A percentile compares a stretch with the other conserved stretches of the same genome.
These are phyloP conservation scores for Sarcomyxa edulis DNA, from an alignment of 768 basidiomycete genomes.

Conservation along the genomic window DNA sequence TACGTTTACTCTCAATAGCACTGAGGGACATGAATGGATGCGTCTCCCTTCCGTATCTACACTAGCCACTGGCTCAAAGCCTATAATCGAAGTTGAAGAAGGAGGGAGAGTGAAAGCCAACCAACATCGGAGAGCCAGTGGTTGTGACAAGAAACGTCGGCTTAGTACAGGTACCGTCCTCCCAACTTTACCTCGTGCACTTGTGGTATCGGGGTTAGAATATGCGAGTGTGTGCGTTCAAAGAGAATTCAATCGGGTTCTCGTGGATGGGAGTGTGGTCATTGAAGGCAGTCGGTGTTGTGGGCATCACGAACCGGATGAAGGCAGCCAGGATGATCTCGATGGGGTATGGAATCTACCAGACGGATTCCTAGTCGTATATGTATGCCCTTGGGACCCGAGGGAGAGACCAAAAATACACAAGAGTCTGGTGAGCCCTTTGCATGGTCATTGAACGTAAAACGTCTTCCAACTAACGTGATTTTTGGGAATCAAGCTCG, in stretches of 20 bases:
- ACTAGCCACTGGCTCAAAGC: too few species aligned
- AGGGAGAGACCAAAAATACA: slow-evolving; percentile 63
- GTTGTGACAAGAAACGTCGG: too few species aligned
- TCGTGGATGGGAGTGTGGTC: slow-evolving; percentile 46
- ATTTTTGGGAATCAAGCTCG: too few species aligned
- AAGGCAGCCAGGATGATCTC: slow-evolving; percentile 22
- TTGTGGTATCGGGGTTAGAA: slow-evolving; percentile 73
- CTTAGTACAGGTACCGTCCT: too few species aligned
- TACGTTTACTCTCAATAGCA: too few species aligned
- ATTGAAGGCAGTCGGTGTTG: slow-evolving; percentile 25
- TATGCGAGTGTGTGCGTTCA: slow-evolving; percentile 50
- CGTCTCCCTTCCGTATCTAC: too few species aligned
- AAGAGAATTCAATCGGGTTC: slow-evolving; percentile 45
- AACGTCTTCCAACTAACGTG: too few species aligned
- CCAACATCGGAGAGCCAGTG: too few species aligned
- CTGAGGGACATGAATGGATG: too few species aligned
- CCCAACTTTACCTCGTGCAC: slow-evolving; percentile 56
- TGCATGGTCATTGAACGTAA: slow-evolving; percentile 3
- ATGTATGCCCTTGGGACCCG: slow-evolving; percentile 62
- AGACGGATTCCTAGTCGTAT: slow-evolving; percentile 65
- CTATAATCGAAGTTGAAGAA: too few species aligned
- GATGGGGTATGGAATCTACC: slow-evolving; percentile 53
- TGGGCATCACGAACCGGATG: slow-evolving; percentile 12
- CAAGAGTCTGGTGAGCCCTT: slow-evolving; percentile 51
- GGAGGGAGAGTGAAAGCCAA: too few species aligned